Conservation (phyloP, 306 rosid species). For the Trifolium subterraneum region DNA sequence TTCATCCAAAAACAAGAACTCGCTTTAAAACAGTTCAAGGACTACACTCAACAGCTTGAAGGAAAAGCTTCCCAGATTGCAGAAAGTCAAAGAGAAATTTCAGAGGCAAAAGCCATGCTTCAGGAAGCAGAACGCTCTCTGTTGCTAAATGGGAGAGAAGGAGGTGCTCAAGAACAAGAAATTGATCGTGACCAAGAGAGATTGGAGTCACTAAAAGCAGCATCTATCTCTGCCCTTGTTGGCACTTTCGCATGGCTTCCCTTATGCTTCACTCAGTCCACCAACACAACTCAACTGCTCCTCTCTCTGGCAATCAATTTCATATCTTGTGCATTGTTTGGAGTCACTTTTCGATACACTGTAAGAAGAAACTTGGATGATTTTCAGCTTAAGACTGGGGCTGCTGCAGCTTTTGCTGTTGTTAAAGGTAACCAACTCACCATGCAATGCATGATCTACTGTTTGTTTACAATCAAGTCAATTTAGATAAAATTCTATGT, state of each 20-base stretch:
- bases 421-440: constrained; percentile 64
- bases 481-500: neutral
- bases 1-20: constrained; percentile 13
- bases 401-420: constrained; percentile 82
- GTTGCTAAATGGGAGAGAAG: constrained; percentile 37
- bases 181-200: constrained; percentile 31
- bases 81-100: constrained; percentile 81
- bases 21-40: neutral
- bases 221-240: constrained; percentile 19
- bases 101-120: constrained; percentile 71
- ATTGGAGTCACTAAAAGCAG: constrained; percentile 17
- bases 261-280: constrained; percentile 8
- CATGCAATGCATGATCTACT: too few species aligned
- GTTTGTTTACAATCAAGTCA: neutral
- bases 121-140: constrained; percentile 79
- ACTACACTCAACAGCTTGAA: constrained; percentile 13
- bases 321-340: constrained; percentile 72
- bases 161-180: constrained; percentile 38
- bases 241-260: constrained; percentile 16
- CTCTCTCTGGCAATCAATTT: constrained; percentile 16
- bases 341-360: constrained; percentile 76
- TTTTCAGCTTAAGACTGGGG: constrained; percentile 81
- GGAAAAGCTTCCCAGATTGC: constrained; percentile 53
- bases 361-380: constrained; percentile 79
- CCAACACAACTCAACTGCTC: neutral